Percentiles rank a stretch among this genome's conserved stretches.
phyloP scores from a whole-genome alignment of 345 rosid genomes.

The Eucalyptus rudis region DNA sequence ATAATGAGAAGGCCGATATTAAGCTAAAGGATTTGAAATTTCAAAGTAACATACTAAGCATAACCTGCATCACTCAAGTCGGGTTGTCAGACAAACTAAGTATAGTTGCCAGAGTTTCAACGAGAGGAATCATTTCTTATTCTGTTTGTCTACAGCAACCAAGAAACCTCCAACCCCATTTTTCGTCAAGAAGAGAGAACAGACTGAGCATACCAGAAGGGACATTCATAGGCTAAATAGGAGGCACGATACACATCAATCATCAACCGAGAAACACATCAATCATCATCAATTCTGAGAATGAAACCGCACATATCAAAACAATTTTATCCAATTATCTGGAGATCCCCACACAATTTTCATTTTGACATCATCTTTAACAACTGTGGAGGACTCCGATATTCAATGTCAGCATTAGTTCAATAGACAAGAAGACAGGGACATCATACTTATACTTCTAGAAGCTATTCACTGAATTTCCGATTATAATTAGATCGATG shows the following conservation, averaged over 20 bases:
- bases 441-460: neutral
- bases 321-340: neutral
- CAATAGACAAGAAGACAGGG: neutral
- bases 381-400: neutral
- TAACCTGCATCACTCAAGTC: neutral
- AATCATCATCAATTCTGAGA: neutral
- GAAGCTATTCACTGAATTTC: neutral
- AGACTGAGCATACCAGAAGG: neutral
- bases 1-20: neutral
- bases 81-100: neutral
- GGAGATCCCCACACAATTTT: neutral
- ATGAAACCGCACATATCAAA: neutral
- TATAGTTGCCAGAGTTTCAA: neutral
- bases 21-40: neutral
- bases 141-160: neutral
- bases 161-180: neutral
- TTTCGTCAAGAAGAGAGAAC: neutral
- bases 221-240: neutral
- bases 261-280: neutral
- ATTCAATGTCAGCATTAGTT: neutral
- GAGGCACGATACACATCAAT: neutral
- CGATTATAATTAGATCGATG: neutral
- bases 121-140: neutral
- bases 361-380: neutral
- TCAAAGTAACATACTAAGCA: neutral